A percentile compares a stretch with the other conserved stretches of the same genome.
Evolutionary conservation across 2,329 filamentous ascomycete genomes (phyloP).

Genomic region (Stagonosporopsis cucurbitacearum): DNA sequence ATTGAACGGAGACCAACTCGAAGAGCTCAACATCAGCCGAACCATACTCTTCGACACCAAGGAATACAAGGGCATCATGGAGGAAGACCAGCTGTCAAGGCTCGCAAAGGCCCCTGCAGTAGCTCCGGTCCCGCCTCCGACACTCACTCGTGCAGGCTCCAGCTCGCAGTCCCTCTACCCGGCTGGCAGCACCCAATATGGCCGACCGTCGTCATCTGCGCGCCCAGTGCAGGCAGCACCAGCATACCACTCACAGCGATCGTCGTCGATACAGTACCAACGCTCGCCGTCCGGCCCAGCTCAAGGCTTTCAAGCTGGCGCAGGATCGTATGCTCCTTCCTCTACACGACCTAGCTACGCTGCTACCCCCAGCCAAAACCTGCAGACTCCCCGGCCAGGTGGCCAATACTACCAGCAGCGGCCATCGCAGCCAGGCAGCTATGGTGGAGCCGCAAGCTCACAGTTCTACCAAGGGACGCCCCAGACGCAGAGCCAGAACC

Average conservation of each 20-base stretch:
- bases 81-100: constrained; percentile 72
- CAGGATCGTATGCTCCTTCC: constrained; percentile 36
- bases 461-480: constrained; percentile 46
- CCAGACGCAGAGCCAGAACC: constrained; percentile 40
- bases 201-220: constrained; percentile 35
- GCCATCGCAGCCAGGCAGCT: constrained; percentile 36
- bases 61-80: constrained; percentile 79
- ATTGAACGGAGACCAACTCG: constrained; percentile 83
- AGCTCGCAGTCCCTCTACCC: constrained; percentile 41
- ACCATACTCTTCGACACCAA: constrained; percentile 75
- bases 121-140: constrained; percentile 36
- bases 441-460: constrained; percentile 36
- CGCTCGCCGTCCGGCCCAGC: constrained; percentile 40
- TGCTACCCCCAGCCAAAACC: constrained; percentile 36
- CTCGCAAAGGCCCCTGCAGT: constrained; percentile 51
- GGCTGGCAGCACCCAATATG: constrained; percentile 38
- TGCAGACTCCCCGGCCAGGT: constrained; percentile 42
- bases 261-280: constrained; percentile 47
- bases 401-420: constrained; percentile 43
- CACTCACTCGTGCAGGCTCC: constrained; percentile 36
- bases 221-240: constrained; percentile 40
- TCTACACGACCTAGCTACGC: constrained; percentile 37
- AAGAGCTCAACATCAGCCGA: constrained; percentile 80
- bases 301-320: constrained; percentile 40
- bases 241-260: constrained; percentile 47